A percentile compares a stretch with the other conserved stretches of the same genome.
Evolutionary conservation across 805 yeast genomes (phyloP).

Genomic region (Debaryomyces maramus): DNA sequence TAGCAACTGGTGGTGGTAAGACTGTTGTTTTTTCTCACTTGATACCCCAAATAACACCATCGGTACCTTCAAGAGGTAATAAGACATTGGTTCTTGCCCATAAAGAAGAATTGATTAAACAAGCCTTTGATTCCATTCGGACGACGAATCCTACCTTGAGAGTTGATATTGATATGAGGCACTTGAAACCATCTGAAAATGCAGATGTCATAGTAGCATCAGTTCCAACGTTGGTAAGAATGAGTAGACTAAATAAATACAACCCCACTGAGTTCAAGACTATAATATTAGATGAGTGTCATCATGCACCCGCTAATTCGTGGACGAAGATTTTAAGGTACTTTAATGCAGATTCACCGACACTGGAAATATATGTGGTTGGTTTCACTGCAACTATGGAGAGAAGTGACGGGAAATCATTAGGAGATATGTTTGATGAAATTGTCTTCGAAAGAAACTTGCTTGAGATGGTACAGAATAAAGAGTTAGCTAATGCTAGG

Average conservation of each 20-base stretch:
- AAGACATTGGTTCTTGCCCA: conserved; percentile 71
- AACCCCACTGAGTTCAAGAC: conserved; percentile 64
- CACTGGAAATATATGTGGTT: conserved; percentile 54
- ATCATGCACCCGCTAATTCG: conserved; percentile 77
- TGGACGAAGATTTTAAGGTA: conserved; percentile 59
- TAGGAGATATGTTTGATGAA: conserved; percentile 65
- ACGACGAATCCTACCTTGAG: conserved; percentile 48
- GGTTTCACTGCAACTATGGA: conserved; percentile 91
- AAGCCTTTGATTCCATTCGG: conserved; percentile 56
- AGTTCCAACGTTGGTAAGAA: conserved; percentile 59
- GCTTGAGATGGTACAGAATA: conserved; percentile 62
- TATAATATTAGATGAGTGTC: conserved; percentile 88
- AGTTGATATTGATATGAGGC: conserved; percentile 73
- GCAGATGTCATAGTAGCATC: conserved; percentile 77
- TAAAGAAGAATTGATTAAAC: conserved; percentile 73
- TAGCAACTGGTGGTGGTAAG: conserved; percentile 96
- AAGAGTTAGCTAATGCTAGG: conserved; percentile 68
- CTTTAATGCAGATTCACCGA: conserved; percentile 49
- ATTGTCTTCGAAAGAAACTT: conserved; percentile 70
- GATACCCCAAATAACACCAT: conserved; percentile 44
- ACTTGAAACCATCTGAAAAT: conserved; percentile 36
- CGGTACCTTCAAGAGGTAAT: conserved; percentile 24
- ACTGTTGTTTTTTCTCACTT: conserved; percentile 73
- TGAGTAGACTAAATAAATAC: conserved; percentile 50
- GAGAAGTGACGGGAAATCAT: conserved; percentile 66